A percentile compares a stretch with the other conserved stretches of the same genome.
phyloP scores from a whole-genome alignment of 2,329 filamentous ascomycete genomes.

The Penicillium sumatraense region DNA sequence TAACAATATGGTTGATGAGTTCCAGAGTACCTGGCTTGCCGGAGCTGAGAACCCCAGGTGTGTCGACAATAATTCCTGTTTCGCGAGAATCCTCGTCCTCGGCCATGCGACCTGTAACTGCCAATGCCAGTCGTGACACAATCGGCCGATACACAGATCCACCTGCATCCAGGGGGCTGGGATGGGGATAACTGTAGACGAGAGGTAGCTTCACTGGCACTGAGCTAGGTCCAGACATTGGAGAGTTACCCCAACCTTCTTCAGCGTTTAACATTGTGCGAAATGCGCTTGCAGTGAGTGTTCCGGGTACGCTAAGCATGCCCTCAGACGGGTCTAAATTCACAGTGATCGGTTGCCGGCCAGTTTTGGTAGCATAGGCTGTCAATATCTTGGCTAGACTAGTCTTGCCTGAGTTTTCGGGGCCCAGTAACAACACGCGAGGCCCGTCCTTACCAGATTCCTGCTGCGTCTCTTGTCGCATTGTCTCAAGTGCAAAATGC shows the following conservation, averaged over 20 bases:
- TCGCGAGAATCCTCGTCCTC: slow-evolving; percentile 73
- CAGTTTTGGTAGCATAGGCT: slow-evolving; percentile 76
- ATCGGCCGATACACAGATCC: slow-evolving; percentile 73
- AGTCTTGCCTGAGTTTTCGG: slow-evolving; percentile 80
- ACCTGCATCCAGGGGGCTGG: slow-evolving; percentile 71
- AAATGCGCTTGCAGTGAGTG: slow-evolving; percentile 83
- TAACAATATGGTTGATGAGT: slow-evolving; percentile 77
- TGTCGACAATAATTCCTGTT: slow-evolving; percentile 85
- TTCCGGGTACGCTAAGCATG: slow-evolving; percentile 77
- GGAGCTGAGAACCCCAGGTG: slow-evolving; percentile 70
- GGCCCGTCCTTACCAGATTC: slow-evolving; percentile 64
- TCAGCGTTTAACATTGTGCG: slow-evolving; percentile 86
- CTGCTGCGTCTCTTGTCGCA: slow-evolving; percentile 66
- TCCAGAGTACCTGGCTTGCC: slow-evolving; percentile 71
- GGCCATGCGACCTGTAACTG: slow-evolving; percentile 75
- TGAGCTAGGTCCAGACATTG: slow-evolving; percentile 84
- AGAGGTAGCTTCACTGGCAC: slow-evolving; percentile 91
- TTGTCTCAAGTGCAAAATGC: slow-evolving; percentile 80
- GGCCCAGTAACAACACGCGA: slow-evolving; percentile 81
- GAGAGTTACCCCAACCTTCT: slow-evolving; percentile 86
- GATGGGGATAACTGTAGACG: slow-evolving; percentile 84
- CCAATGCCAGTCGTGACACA: slow-evolving; percentile 75
- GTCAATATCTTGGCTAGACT: slow-evolving; percentile 76
- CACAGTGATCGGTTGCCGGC: slow-evolving; percentile 76
- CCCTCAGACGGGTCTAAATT: slow-evolving; percentile 85